phyloP scores from a whole-genome alignment of 495 filamentous ascomycete species.

The Penicillium cosmopolitanum region DNA sequence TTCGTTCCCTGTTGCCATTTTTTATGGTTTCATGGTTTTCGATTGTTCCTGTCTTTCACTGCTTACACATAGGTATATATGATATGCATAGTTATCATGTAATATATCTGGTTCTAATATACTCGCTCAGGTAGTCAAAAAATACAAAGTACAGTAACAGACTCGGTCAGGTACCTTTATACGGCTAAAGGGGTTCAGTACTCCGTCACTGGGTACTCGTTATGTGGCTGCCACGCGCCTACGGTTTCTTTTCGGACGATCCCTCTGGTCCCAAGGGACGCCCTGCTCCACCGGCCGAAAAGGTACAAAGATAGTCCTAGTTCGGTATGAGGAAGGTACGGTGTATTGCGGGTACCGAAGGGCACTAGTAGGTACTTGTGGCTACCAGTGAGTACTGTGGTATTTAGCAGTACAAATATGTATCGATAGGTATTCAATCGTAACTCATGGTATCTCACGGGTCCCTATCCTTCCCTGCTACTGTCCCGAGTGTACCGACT shows the following conservation, averaged over 20 bases:
- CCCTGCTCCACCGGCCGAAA: constrained; percentile 28
- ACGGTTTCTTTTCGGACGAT: constrained; percentile 27
- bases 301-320: constrained; percentile 29
- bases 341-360: constrained; percentile 1
- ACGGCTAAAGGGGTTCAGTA: not conserved
- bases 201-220: not conserved
- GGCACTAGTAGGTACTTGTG: constrained; percentile 6
- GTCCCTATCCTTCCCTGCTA: not conserved
- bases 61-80: no score
- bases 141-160: no score
- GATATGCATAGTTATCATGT: no score
- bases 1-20: no score
- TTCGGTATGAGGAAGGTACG: constrained; percentile 5
- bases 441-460: not conserved
- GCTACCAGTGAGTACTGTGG: no score
- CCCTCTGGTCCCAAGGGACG: constrained; percentile 26
- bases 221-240: constrained; percentile 27
- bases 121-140: no score
- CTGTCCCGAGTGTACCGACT: not conserved
- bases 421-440: not conserved
- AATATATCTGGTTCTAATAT: no score
- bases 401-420: not conserved
- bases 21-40: no score
- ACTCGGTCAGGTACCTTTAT: no score
- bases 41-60: no score